Evolutionary conservation across 73 alveolate species (phyloP).

Genomic region (Tetrahymena elliotti): DNA sequence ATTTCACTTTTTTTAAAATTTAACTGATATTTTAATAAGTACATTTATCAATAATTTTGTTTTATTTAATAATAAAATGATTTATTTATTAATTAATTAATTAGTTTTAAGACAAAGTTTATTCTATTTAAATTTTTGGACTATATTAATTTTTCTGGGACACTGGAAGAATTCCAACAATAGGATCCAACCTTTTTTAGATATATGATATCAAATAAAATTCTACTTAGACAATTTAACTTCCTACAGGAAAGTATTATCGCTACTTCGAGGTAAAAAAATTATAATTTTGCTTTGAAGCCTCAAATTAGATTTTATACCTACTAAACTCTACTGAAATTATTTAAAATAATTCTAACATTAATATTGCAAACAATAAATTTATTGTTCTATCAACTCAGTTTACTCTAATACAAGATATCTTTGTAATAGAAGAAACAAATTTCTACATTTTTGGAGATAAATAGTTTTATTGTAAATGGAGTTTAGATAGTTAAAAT

Average conservation of each 20-base stretch:
- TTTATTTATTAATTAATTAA: no score
- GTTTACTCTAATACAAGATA: background rate
- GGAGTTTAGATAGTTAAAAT: background rate
- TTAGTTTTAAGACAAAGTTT: background rate
- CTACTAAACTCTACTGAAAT: background rate
- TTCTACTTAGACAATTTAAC: background rate
- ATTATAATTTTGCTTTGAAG: background rate
- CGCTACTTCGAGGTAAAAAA: background rate
- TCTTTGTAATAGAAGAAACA: background rate
- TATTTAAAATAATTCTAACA: background rate
- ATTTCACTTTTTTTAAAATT: no score
- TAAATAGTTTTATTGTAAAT: background rate
- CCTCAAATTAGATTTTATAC: background rate
- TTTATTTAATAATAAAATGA: no score
- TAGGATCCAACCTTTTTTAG: background rate
- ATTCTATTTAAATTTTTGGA: background rate
- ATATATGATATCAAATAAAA: no score
- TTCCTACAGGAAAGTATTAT: background rate
- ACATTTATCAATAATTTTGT: no score
- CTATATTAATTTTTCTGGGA: background rate
- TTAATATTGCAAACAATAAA: background rate
- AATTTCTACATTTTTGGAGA: background rate
- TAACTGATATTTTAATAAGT: no score
- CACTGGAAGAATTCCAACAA: background rate
- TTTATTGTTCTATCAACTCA: background rate